These are phyloP conservation scores for Cyclocybe aegerita DNA, from an alignment of 768 basidiomycete species.

Conservation along the genomic window DNA sequence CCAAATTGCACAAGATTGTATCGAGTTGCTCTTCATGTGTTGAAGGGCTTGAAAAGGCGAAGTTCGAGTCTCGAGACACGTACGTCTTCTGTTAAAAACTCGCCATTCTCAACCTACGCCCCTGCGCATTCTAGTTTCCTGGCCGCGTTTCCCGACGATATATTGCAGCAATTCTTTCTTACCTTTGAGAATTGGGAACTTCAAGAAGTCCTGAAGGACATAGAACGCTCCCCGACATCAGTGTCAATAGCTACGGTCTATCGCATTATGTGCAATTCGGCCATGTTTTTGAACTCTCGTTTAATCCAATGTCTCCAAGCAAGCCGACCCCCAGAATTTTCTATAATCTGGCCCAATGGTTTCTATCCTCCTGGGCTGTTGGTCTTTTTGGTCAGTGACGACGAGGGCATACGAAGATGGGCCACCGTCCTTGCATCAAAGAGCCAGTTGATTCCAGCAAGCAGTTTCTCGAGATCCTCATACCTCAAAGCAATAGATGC, in stretches of 20 bases:
- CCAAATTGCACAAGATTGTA: constrained; percentile 53
- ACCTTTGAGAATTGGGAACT: constrained; percentile 71
- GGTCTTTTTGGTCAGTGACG: constrained; percentile 53
- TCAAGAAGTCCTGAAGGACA: constrained; percentile 44
- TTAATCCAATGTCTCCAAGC: constrained; percentile 42
- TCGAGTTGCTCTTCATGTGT: constrained; percentile 70
- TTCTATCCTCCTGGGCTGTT: constrained; percentile 62
- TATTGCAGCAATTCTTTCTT: constrained; percentile 56
- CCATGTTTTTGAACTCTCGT: constrained; percentile 49
- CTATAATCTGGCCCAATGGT: constrained; percentile 56
- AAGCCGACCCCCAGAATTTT: constrained; percentile 31
- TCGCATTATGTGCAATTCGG: constrained; percentile 62
- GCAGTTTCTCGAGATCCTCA: constrained; percentile 43
- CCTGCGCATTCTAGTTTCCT: constrained; percentile 58
- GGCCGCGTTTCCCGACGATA: constrained; percentile 54
- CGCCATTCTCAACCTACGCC: constrained; percentile 3
- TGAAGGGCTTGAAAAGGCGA: constrained; percentile 60
- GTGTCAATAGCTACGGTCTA: constrained; percentile 54
- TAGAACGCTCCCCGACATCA: constrained; percentile 38
- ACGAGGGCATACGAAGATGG: constrained; percentile 55
- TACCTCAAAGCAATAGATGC: constrained; percentile 47
- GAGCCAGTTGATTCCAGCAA: constrained; percentile 43
- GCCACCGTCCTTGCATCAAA: constrained; percentile 46
- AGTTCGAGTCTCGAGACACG: constrained; percentile 66
- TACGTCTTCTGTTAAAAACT: constrained; percentile 41